Conservation (phyloP, 2,329 filamentous ascomycete species). For the Samsoniella hepiali region DNA sequence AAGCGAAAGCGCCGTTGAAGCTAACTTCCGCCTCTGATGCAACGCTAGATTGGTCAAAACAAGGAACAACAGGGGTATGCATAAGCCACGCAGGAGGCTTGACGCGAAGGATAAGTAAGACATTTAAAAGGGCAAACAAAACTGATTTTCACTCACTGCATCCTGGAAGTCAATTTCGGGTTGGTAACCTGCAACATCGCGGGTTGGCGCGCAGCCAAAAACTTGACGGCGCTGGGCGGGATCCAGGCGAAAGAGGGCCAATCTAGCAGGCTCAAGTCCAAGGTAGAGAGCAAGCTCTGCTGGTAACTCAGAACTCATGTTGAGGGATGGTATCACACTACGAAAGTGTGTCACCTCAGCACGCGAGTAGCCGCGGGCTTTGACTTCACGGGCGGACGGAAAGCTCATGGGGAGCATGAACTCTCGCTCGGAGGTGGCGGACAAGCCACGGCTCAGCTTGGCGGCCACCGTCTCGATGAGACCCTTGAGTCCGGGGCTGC, state of each 20-base stretch:
- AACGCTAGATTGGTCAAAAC: not conserved
- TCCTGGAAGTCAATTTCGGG: constrained; percentile 67
- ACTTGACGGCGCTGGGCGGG: constrained; percentile 56
- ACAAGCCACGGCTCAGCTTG: constrained; percentile 48
- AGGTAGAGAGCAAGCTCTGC: constrained; percentile 62
- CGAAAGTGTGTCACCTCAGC: constrained; percentile 65
- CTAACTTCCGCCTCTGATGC: not conserved
- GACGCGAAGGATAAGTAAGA: constrained; percentile 5
- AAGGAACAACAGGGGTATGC: not conserved
- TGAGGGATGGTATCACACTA: constrained; percentile 52
- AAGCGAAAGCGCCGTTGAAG: not conserved
- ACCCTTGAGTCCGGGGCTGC: constrained; percentile 47
- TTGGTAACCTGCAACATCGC: constrained; percentile 59
- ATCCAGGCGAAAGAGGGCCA: constrained; percentile 68
- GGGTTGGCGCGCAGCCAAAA: constrained; percentile 56
- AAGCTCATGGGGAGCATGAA: constrained; percentile 64
- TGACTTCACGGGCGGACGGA: constrained; percentile 56
- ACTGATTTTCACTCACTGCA: constrained; percentile 47
- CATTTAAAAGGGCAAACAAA: not conserved
- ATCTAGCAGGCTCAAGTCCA: constrained; percentile 57
- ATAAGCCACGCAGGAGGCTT: not conserved
- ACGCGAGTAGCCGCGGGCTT: constrained; percentile 54
- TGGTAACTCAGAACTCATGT: constrained; percentile 57
- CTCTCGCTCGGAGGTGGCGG: constrained; percentile 57
- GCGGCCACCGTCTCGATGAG: constrained; percentile 43